Conservation (phyloP, 1,284 basidiomycete genomes). For the Apiotrichum laibachii region DNA sequence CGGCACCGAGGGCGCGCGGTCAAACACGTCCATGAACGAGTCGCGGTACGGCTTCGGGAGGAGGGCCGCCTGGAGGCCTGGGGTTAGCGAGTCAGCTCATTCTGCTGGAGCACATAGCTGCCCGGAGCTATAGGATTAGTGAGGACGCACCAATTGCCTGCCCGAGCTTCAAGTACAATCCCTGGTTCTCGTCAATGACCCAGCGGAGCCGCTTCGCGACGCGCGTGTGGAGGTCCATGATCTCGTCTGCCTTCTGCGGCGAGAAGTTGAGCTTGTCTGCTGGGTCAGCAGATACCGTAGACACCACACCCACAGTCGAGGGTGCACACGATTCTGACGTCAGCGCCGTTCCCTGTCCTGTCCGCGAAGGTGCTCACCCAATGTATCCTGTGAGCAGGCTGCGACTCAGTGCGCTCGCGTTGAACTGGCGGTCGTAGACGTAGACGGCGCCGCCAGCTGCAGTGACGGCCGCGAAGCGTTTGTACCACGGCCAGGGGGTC, state of each 20-base stretch:
- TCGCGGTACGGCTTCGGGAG: conserved; percentile 76
- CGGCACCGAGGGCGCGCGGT: conserved; percentile 77
- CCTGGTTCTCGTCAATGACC: conserved; percentile 74
- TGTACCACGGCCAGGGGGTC: background rate
- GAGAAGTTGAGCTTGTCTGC: conserved; percentile 75
- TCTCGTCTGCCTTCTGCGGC: conserved; percentile 62
- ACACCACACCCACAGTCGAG: conserved; percentile 41
- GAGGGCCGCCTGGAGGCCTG: conserved; percentile 76
- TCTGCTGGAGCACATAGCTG: too few relatives aligned
- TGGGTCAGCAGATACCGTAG: background rate
- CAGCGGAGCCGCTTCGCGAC: conserved; percentile 73
- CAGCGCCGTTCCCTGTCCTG: conserved; percentile 13
- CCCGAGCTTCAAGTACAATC: conserved; percentile 87
- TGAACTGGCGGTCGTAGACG: conserved; percentile 59
- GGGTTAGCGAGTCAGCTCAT: conserved; percentile 1
- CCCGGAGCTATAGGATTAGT: too few relatives aligned
- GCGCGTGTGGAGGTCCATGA: conserved; percentile 73
- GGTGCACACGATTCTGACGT: conserved; percentile 42
- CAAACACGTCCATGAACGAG: conserved; percentile 77
- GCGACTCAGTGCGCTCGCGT: conserved; percentile 65
- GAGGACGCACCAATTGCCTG: conserved; percentile 48
- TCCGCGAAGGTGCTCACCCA: conserved; percentile 52
- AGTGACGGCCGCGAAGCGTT: background rate
- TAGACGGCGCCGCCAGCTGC: conserved; percentile 56
- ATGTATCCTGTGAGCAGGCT: conserved; percentile 67